Conservation (phyloP, 2,329 filamentous ascomycete species). For the Penicillium sp. region DNA sequence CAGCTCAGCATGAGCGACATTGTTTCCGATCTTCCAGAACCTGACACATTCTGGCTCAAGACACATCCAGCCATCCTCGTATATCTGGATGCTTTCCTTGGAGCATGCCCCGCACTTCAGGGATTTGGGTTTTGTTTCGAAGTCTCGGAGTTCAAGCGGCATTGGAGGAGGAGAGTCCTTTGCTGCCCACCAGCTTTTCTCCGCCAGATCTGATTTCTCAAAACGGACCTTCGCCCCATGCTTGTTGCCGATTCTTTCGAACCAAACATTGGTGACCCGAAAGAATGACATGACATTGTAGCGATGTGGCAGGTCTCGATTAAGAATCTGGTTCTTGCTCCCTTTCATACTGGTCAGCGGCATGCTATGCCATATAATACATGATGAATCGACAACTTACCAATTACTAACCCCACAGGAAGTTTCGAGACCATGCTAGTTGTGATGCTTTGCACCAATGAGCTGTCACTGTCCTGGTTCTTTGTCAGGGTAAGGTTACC, state of each 20-base stretch:
- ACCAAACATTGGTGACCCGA: slow-evolving; percentile 65
- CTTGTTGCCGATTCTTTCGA: slow-evolving; percentile 49
- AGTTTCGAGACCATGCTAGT: slow-evolving; percentile 47
- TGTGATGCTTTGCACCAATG: slow-evolving; percentile 40
- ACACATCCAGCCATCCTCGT: slow-evolving; percentile 57
- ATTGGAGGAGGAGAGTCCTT: slow-evolving; percentile 28
- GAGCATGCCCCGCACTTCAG: slow-evolving; percentile 44
- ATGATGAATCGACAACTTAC: slow-evolving; percentile 34
- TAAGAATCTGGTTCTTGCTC: slow-evolving; percentile 48
- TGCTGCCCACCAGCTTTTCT: slow-evolving; percentile 58
- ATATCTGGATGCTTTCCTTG: slow-evolving; percentile 33
- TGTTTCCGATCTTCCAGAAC: slow-evolving; percentile 53
- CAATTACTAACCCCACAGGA: slow-evolving; percentile 56
- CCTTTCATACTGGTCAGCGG: slow-evolving; percentile 43
- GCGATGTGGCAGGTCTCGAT: slow-evolving; percentile 51
- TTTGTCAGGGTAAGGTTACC: slow-evolving; percentile 47
- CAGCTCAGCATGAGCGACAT: slow-evolving; percentile 29
- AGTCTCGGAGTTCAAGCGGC: slow-evolving; percentile 31
- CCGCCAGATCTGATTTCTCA: slow-evolving; percentile 56
- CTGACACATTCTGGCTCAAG: slow-evolving; percentile 49
- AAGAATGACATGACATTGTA: slow-evolving; percentile 69
- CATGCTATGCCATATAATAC: fast-evolving
- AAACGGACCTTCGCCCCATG: slow-evolving; percentile 58
- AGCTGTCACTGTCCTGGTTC: slow-evolving; percentile 50
- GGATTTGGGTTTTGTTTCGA: slow-evolving; percentile 22